Conservation (phyloP, 805 yeast genomes). For the Saturnispora sekii region DNA sequence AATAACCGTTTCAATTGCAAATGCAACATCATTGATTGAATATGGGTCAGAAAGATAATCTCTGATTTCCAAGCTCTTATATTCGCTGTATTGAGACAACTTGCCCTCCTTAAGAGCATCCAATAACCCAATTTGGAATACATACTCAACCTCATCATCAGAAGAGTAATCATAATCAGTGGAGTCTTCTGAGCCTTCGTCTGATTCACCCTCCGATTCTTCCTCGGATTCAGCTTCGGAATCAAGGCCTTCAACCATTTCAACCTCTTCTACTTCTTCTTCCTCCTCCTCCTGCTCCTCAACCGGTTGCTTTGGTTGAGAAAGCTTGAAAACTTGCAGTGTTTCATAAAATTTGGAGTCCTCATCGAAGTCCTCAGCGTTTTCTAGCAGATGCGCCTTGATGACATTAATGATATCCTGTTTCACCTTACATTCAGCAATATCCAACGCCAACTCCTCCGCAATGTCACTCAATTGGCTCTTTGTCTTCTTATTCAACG, state of each 20-base stretch:
- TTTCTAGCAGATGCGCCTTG: constrained; percentile 15
- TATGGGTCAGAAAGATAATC: constrained; percentile 27
- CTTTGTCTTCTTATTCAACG: constrained; percentile 22
- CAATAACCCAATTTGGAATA: constrained; percentile 5
- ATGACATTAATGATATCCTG: constrained; percentile 22
- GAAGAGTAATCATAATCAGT: constrained; percentile 34
- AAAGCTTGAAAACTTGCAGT: constrained; percentile 13
- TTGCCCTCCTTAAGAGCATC: constrained; percentile 10
- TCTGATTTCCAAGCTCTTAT: constrained; percentile 22
- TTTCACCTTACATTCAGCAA: constrained; percentile 20
- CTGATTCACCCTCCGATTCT: constrained; percentile 31
- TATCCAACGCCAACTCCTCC: constrained; percentile 19
- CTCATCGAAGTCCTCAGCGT: constrained; percentile 17
- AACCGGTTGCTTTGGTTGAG: constrained; percentile 30
- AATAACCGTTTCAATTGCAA: constrained; percentile 17
- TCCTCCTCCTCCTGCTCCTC: constrained; percentile 55
- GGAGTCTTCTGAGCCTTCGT: constrained; percentile 31
- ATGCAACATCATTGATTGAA: constrained; percentile 21
- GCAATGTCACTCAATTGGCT: constrained; percentile 26
- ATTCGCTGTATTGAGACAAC: constrained; percentile 16
- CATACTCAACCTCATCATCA: constrained; percentile 12
- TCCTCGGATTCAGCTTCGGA: constrained; percentile 35
- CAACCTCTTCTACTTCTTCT: constrained; percentile 12
- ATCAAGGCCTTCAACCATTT: constrained; percentile 2
- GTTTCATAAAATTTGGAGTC: constrained; percentile 22